phyloP scores from a whole-genome alignment of 331 rosid genomes.

The Cydonia oblonga region DNA sequence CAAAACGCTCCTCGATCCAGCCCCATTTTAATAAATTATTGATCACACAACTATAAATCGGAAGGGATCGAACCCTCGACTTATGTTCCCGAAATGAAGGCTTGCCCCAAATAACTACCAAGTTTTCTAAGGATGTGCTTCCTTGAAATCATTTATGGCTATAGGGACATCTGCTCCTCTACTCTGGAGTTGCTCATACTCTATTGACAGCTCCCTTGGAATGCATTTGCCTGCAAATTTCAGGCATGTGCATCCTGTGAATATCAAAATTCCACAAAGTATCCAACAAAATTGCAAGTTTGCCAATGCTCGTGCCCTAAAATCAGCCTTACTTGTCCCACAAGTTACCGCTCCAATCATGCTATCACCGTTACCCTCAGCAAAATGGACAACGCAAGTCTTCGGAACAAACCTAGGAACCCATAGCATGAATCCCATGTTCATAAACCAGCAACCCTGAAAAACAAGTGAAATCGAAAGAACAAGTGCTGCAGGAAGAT shows the following conservation, averaged over 20 bases:
- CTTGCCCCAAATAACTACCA: neutral
- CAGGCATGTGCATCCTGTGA: conserved; percentile 47
- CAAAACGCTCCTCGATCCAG: too few species aligned
- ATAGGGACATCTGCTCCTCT: conserved; percentile 35
- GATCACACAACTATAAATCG: neutral
- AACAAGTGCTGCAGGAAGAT: conserved; percentile 60
- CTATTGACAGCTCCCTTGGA: conserved; percentile 26
- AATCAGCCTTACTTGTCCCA: conserved; percentile 43
- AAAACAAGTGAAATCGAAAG: conserved; percentile 63
- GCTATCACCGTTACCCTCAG: conserved; percentile 15
- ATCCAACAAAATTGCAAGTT: conserved; percentile 92
- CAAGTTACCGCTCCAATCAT: conserved; percentile 62
- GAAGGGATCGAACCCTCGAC: neutral
- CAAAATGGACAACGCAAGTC: conserved; percentile 40
- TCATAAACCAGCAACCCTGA: conserved; percentile 90
- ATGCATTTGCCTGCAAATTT: conserved; percentile 36
- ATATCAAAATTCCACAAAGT: conserved; percentile 44
- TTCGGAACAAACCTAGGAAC: conserved; percentile 51
- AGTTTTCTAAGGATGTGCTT: conserved; percentile 17
- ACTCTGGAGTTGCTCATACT: conserved; percentile 63
- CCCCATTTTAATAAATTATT: too few species aligned
- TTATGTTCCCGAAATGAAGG: neutral
- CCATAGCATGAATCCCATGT: conserved; percentile 82
- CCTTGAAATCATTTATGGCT: conserved; percentile 35
- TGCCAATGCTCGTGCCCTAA: conserved; percentile 72